Evolutionary conservation across 1,284 basidiomycete species (phyloP), one percentile per base, ranked within the genome.

Genomic region (Boletus sp.): DNA sequence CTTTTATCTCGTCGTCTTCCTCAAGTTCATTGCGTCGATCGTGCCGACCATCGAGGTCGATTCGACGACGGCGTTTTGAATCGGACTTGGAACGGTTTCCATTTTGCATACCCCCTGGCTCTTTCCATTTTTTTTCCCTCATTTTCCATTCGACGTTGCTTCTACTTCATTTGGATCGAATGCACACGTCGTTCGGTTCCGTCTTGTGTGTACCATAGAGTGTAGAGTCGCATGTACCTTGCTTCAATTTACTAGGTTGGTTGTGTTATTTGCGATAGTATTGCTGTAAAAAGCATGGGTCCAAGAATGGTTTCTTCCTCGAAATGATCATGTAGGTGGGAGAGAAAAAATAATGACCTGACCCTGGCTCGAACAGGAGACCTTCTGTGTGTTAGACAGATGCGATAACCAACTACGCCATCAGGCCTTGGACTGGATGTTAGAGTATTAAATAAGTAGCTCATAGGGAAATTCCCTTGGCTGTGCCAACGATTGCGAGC

Each of bases 41-140:
- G 89, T 92, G 48, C 94, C 94, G 20, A 96, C 94, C 30, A 96
- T 97, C 66, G 94, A 97, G 72, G 88, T 93, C 38, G 90, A 93
- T 68, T 91, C 89, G 52, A 93, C 90, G 41, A 89, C 91, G 27
- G 78, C 89, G 17, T 89, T 91, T 71, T 91, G 66, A 72, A 13
- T 19, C 2, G 26, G 41, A 58, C 34, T 44, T 16, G 47, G 22
- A 41, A 49, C 16, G 38, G 30, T 33, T 49, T 19, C 45, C 4
- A n/a, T 45, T n/a, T 39, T 41, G 38, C 55, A 67, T 67, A 67
- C 63, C 61, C 51, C 48, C 47, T 22, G n/a, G n/a, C n/a, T 35
- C 25, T 32, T 36, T 14, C 29, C 44, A 16, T 14, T 27, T 42
- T 14, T 35, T 29, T 33, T 32, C n/a, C n/a, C n/a, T n/a, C n/a